Evolutionary conservation across 495 filamentous ascomycete genomes (phyloP), one percentile per base, ranked within the genome.

Genomic region (Talaromyces borbonicus): DNA sequence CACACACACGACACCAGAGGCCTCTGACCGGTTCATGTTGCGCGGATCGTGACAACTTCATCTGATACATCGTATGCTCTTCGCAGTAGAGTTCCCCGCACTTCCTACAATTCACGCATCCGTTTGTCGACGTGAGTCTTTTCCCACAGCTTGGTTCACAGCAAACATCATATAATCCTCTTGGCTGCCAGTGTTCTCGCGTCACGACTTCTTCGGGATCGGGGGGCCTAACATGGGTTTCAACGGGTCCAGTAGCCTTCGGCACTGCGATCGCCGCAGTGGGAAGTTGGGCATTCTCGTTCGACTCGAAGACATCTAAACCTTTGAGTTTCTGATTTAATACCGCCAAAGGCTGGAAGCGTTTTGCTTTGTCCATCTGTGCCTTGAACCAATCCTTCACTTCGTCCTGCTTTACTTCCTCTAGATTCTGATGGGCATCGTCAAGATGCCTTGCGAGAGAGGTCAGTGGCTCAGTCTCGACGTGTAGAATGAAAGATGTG

Each of bases 51-150:
- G 87, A 95, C 15, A 98, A 76, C 72, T 92, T 96, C 85, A 97
- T 97, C 67, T 97, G 90, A 55, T 97, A 98, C 92, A 96, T 95
- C 24, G 90, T 96, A 67, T 98, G 93, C 52, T 93, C 87, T 58
- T 97, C 90, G 64, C 92, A 98, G 58, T 96, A 98, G 26, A 98
- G 68, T 51, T 80, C 84, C 0, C 92, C 92, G 51, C 92, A 98
- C 43, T 87, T 84, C 44, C 92, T 72, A 57, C 92, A 98, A 56
- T 98, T 95, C 52, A 97, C 80, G 48, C 73, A 85, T 12, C 90
- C 89, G 51, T 83, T 87, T 16, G 83, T 73, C 9, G 81, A 75
- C 4, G 85, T 87, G 9, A 96, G 69, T 22, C 79, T 77, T 58
- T 82, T 81, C 16, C 81, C 85, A 55, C 92, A 98, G 12, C 80